A percentile compares a stretch with the other conserved stretches of the same genome.
These are phyloP conservation scores for Hyphodiscus sp. DNA, from an alignment of 2,329 filamentous ascomycete genomes.

Conservation along the genomic window DNA sequence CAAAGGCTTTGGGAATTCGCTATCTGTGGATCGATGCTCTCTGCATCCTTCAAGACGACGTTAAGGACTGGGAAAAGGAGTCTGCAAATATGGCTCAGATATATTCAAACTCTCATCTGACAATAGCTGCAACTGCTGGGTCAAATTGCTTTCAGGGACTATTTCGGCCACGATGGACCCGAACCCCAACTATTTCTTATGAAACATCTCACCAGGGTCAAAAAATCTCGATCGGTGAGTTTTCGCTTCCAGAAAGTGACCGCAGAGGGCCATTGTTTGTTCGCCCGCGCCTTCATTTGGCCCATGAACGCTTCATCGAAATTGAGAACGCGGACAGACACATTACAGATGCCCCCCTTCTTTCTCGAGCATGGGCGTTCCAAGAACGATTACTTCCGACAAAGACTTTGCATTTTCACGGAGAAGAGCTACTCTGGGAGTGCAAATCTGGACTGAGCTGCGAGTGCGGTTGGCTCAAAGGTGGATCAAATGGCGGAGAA, in stretches of 20 bases:
- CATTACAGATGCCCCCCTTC: background rate
- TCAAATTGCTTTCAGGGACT: constrained; percentile 7
- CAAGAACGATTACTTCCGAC: constrained; percentile 11
- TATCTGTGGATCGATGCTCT: constrained; percentile 27
- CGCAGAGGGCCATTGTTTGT: background rate
- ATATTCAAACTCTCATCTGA: constrained; percentile 9
- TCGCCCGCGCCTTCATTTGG: background rate
- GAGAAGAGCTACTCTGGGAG: constrained; percentile 1
- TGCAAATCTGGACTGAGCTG: background rate
- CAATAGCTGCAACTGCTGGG: constrained; percentile 11
- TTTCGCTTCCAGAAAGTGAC: background rate
- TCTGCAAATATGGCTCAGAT: constrained; percentile 8
- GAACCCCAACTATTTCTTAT: background rate
- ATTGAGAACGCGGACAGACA: background rate
- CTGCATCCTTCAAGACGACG: constrained; percentile 22
- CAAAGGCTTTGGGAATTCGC: constrained; percentile 10
- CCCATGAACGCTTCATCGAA: background rate
- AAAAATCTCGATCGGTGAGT: background rate
- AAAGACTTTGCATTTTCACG: constrained; percentile 9
- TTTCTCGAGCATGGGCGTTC: constrained; percentile 7
- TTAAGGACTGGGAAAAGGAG: constrained; percentile 18
- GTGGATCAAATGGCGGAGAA: background rate
- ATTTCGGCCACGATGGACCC: background rate
- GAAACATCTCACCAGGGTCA: background rate
- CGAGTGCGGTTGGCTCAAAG: background rate